Evolutionary conservation across 345 rosid species (phyloP), one percentile per base, ranked within the genome.

Genomic region (Eucalyptus marginata): DNA sequence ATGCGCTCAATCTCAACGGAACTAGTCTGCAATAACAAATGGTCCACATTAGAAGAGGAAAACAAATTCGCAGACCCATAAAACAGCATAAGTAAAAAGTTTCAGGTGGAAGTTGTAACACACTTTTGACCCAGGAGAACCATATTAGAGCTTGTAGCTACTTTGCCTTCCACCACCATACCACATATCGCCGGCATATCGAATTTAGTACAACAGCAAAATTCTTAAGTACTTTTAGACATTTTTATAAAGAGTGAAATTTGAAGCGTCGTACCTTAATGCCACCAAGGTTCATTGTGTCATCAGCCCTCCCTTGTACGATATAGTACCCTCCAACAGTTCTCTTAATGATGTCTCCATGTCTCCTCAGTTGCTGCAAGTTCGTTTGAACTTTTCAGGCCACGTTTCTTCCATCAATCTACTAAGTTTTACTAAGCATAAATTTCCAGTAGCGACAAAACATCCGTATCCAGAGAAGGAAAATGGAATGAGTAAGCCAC

Each of bases 271-370:
- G 22, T 91, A 95, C 99, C 99, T 96, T 97, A 88, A 96, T 97
- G 87, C 99, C 99, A 86, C 99, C 99, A 86, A 97, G 97, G 90
- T 97, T 97, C 99, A 97, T 97, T 87, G 99, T 97, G 92, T 96
- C 99, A 92, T 97, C 98, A 87, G 98, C 97, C 92, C 99, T 91
- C 46, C 99, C 99, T 90, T 95, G 98, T 27, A 96, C 98, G 68
- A 90, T 15, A 36, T 86, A 93, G 90, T 93, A 95, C 89, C 99
- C 98, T 87, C 99, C 98, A 47, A 92, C 89, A 4, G 97, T 96
- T 92, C 94, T 93, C 92, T 93, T 92, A 56, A 96, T 52, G 49
- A 97, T 90, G 94, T 97, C 98, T 87, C 99, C 99, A 46, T 97
- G 99, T 89, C 99, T 95, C 93, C 99, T 95, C 22, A 97, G 98